Percentiles rank a stretch among this genome's conserved stretches.
These are phyloP conservation scores for Thyridium curvatum DNA, from an alignment of 2,329 filamentous ascomycete species.

Conservation along the genomic window DNA sequence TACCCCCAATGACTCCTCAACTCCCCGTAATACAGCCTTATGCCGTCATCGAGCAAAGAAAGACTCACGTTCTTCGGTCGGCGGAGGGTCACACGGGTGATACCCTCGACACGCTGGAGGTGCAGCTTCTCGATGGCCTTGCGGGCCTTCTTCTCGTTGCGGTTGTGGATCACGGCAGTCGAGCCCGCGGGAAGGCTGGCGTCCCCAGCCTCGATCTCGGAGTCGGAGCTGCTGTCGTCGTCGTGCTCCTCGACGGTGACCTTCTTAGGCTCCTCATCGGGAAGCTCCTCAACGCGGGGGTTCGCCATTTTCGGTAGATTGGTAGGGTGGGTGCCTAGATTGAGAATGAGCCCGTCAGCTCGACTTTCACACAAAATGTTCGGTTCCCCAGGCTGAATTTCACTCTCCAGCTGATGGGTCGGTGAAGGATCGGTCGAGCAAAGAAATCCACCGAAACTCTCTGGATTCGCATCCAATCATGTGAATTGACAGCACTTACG, in stretches of 20 bases:
- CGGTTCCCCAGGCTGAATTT: too few species aligned
- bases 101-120: conserved; percentile 91
- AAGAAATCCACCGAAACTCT: too few species aligned
- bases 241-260: conserved; percentile 69
- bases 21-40: too few species aligned
- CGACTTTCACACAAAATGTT: conserved; percentile 2
- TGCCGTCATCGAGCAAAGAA: conserved; percentile 4
- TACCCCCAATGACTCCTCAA: too few species aligned
- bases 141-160: conserved; percentile 99
- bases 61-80: conserved; percentile 98
- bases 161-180: conserved; percentile 87
- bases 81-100: conserved; percentile 95
- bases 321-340: conserved; percentile 21
- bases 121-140: conserved; percentile 99
- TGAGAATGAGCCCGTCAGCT: conserved; percentile 14
- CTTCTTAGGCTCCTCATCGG: conserved; percentile 85
- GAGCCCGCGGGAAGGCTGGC: conserved; percentile 69
- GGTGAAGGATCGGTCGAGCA: too few species aligned
- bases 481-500: too few species aligned
- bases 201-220: conserved; percentile 68
- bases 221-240: conserved; percentile 65
- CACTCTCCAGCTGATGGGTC: too few species aligned
- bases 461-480: too few species aligned
- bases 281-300: conserved; percentile 95
- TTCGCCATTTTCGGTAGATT: conserved; percentile 73